Conservation (phyloP, 352 stramenopile species). For the Halophytophthora polymorphica region DNA sequence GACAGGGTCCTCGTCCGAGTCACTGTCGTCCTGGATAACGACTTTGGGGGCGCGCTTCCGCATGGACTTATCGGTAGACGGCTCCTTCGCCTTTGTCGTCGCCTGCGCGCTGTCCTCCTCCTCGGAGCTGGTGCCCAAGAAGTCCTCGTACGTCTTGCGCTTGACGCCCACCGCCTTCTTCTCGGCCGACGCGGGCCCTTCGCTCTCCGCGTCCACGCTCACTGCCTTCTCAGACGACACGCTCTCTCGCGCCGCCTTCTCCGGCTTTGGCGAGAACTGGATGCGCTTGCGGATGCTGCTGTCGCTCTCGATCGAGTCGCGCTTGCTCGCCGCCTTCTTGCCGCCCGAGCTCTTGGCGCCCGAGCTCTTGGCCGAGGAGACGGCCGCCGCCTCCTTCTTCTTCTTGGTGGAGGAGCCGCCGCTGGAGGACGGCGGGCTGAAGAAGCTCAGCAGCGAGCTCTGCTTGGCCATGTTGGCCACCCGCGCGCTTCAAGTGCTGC, state of each 20-base stretch:
- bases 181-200: background rate
- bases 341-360: no score
- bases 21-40: conserved; percentile 81
- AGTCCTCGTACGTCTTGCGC: conserved; percentile 71
- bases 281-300: conserved; percentile 57
- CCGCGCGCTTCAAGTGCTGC: conserved; percentile 9
- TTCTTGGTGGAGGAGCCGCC: conserved; percentile 30
- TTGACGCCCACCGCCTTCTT: conserved; percentile 16
- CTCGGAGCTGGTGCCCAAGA: conserved; percentile 67
- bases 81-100: conserved; percentile 21
- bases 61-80: conserved; percentile 28
- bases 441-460: conserved; percentile 84
- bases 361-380: background rate
- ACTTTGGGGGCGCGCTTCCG: conserved; percentile 36
- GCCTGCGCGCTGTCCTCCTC: conserved; percentile 32
- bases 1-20: conserved; percentile 51
- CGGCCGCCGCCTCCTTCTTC: conserved; percentile 14
- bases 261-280: conserved; percentile 64
- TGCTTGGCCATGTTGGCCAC: conserved; percentile 35
- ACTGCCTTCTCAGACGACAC: conserved; percentile 1
- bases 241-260: conserved; percentile 13
- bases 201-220: conserved; percentile 17
- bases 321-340: no score
- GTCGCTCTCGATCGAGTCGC: conserved; percentile 17
- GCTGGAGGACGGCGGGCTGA: conserved; percentile 57